phyloP scores from a whole-genome alignment of 2,329 filamentous ascomycete genomes.

The Sporothrix brunneoviolacea region DNA sequence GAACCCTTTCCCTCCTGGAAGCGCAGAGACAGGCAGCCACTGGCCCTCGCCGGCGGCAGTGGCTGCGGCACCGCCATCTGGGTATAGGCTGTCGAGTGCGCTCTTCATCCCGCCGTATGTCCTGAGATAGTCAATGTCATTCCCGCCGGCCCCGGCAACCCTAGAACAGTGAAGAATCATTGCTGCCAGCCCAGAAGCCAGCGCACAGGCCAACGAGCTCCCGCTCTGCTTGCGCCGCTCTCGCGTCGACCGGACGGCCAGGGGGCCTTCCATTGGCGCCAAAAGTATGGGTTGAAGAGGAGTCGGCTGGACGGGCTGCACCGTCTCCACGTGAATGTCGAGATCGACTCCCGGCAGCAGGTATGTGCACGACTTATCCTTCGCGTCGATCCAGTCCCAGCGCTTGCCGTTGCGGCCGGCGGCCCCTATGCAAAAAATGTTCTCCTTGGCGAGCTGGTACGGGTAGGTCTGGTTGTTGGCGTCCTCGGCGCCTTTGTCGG shows the following conservation, averaged over 20 bases:
- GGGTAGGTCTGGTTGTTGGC: conserved; percentile 3
- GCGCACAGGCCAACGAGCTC: conserved; percentile 1
- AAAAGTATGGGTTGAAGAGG: background rate
- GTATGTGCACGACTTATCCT: conserved; percentile 2
- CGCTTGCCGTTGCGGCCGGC: conserved; percentile 5
- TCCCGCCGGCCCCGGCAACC: background rate
- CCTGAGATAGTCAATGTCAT: conserved; percentile 4
- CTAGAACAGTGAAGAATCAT: conserved; percentile 1
- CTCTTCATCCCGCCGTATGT: conserved; percentile 1
- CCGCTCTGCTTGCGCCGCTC: conserved; percentile 1
- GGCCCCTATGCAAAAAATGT: conserved; percentile 3
- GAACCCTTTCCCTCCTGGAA: background rate
- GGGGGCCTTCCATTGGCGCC: background rate
- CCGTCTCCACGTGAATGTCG: conserved; percentile 2
- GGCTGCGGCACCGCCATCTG: background rate
- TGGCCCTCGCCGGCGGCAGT: background rate
- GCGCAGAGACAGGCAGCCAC: conserved; percentile 3
- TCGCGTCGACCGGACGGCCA: background rate
- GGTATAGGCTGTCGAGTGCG: conserved; percentile 2
- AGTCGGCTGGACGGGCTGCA: background rate
- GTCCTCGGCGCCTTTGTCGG: conserved; percentile 5
- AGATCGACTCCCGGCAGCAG: conserved; percentile 1
- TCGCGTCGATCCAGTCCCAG: conserved; percentile 4
- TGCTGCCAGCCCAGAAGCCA: background rate
- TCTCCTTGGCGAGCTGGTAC: background rate